A percentile compares a stretch with the other conserved stretches of the same genome.
Evolutionary conservation across 495 filamentous ascomycete species (phyloP).

Genomic region (Entonaema liquescens): DNA sequence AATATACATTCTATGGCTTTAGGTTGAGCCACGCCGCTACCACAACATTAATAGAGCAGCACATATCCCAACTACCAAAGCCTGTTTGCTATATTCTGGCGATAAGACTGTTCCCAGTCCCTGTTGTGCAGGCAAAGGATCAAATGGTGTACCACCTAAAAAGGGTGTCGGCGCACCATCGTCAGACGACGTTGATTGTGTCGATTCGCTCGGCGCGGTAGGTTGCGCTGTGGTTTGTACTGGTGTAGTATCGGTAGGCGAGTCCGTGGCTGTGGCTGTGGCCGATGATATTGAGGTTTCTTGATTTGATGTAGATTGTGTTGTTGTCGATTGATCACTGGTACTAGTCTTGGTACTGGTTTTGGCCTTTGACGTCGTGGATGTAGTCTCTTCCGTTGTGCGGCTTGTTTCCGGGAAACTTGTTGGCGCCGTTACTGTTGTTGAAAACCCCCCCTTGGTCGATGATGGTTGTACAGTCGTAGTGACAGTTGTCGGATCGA

Average conservation of each 20-base stretch:
- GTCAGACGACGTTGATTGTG: conserved; percentile 30
- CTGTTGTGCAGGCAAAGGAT: conserved; percentile 23
- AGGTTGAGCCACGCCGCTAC: conserved; percentile 8
- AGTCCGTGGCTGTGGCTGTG: conserved; percentile 8
- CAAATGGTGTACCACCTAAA: conserved; percentile 34
- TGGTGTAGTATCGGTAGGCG: conserved; percentile 15
- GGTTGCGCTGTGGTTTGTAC: conserved; percentile 25
- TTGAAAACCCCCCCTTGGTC: conserved; percentile 27
- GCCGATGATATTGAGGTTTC: conserved; percentile 16
- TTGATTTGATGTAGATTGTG: conserved; percentile 19
- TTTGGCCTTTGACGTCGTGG: conserved; percentile 11
- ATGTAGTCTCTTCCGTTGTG: conserved; percentile 10
- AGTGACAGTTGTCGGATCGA: conserved; percentile 29
- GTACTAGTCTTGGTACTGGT: conserved; percentile 6
- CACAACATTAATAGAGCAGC: conserved; percentile 20
- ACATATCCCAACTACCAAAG: conserved; percentile 18
- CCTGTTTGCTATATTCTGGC: conserved; percentile 11
- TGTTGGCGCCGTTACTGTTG: conserved; percentile 23
- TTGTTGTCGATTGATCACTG: conserved; percentile 19
- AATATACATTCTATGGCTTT: conserved; percentile 14
- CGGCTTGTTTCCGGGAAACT: conserved; percentile 12
- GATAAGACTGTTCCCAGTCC: background rate
- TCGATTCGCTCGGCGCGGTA: conserved; percentile 9
- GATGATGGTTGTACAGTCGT: conserved; percentile 30
- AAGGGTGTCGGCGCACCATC: conserved; percentile 27